phyloP scores from a whole-genome alignment of 306 rosid species.

The Cercis canadensis region DNA sequence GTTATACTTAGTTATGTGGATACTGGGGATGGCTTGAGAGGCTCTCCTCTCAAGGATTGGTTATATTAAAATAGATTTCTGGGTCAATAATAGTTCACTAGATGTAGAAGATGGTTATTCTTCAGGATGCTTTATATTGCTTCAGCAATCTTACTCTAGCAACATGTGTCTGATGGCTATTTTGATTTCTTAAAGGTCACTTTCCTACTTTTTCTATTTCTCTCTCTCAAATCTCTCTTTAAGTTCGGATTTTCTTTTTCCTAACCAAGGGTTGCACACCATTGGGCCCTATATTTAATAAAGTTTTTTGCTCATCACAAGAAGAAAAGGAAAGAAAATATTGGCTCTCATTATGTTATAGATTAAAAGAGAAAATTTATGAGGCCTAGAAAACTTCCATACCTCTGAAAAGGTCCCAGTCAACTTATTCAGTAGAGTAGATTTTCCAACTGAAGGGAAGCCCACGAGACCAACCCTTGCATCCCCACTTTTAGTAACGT shows the following conservation, averaged over 20 bases:
- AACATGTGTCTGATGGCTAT: background rate
- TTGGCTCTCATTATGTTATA: no score
- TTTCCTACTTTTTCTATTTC: background rate
- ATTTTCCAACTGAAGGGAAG: conserved; percentile 97
- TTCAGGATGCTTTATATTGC: background rate
- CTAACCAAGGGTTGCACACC: conserved; percentile 16
- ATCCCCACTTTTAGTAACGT: conserved; percentile 99
- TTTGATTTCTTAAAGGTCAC: background rate
- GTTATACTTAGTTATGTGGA: no score
- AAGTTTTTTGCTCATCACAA: conserved; percentile 20
- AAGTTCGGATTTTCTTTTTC: conserved; percentile 6
- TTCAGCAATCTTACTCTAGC: background rate
- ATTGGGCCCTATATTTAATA: conserved; percentile 6
- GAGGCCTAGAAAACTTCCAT: conserved; percentile 32
- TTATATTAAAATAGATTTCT: background rate
- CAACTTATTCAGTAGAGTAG: conserved; percentile 88
- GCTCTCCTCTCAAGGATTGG: no score
- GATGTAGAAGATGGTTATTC: background rate
- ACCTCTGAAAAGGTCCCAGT: conserved; percentile 99
- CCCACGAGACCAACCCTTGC: conserved; percentile 99
- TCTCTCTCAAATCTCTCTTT: conserved; percentile 5
- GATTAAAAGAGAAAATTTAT: conserved; percentile 19
- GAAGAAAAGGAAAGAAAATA: conserved; percentile 21
- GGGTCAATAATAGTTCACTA: background rate
- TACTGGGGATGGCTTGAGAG: no score